These are phyloP conservation scores for Croton laevigatus DNA, from an alignment of 441 rosid genomes.

Conservation along the genomic window DNA sequence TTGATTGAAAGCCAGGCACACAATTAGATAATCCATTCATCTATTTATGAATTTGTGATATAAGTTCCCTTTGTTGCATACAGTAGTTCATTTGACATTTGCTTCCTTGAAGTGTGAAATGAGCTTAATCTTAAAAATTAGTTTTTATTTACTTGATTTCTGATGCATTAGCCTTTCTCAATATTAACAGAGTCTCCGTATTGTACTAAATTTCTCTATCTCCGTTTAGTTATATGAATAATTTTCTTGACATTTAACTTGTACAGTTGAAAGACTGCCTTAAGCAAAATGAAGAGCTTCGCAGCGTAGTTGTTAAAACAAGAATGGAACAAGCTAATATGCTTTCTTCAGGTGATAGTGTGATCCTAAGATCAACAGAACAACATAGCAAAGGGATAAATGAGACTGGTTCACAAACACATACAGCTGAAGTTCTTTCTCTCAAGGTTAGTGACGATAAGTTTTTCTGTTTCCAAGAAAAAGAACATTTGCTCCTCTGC, in stretches of 20 bases:
- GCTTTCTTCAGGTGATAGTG: conserved; percentile 26
- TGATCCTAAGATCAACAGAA: conserved; percentile 24
- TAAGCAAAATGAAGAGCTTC: conserved; percentile 85
- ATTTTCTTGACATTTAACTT: conserved; percentile 13
- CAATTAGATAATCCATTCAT: background rate
- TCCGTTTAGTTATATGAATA: background rate
- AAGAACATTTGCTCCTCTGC: background rate
- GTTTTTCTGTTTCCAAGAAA: background rate
- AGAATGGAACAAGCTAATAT: conserved; percentile 63
- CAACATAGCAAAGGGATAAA: conserved; percentile 27
- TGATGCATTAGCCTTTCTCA: too few relatives aligned
- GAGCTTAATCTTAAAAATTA: background rate
- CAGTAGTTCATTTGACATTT: background rate
- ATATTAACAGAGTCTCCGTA: background rate
- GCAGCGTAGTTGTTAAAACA: conserved; percentile 56
- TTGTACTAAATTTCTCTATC: background rate
- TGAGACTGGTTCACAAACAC: conserved; percentile 36
- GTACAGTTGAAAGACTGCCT: conserved; percentile 82
- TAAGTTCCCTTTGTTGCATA: conserved; percentile 1
- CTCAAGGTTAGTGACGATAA: conserved; percentile 56
- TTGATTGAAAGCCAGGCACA: background rate
- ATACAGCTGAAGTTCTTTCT: conserved; percentile 48
- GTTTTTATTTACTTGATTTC: background rate
- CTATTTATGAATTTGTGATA: background rate
- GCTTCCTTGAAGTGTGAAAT: background rate